Evolutionary conservation across 352 stramenopile species (phyloP), one percentile per base, ranked within the genome.

Genomic region (Globisporangium viniferum): DNA sequence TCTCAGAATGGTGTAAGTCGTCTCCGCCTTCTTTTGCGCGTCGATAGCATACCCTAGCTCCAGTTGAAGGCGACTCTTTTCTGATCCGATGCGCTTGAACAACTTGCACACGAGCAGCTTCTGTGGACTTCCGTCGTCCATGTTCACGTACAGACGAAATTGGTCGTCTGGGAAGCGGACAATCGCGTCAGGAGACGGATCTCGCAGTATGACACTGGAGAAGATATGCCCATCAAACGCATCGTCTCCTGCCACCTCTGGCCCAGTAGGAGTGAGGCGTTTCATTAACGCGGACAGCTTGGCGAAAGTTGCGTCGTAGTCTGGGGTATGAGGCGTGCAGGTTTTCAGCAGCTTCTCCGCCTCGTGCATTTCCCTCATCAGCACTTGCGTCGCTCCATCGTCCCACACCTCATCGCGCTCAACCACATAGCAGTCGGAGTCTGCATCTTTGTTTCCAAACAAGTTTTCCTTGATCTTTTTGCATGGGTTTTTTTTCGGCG

Each of bases 41-140:
- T 74, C 62, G 5, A 54, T 8, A 1, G 67, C 67, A 18, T 55
- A 66, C 18, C 70, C 48, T 2, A 72, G 62, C 27, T 79, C 51
- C 8, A 84, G 36, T 33, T 72, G 53, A 3, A 75, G 36, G 3
- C 66, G 58, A 53, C 75, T 79, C 4, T 64, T 69, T 5, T 69
- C 59, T 0, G 74, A 82, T 20, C 74, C 79, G 31, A 84, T 74
- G 5, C 76, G 71, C 69, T 88, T 88, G 69, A 86, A 86, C 20
- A 88, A 22, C 41, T 84, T 86, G 57, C 77, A 84, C 9, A 82
- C 73, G 8, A 88, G 62, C 9, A 78, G 71, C 31, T 81, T 72
- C 41, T 48, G 6, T n/a, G 53, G 24, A 33, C 22, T 62, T 0
- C 29, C 58, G 3, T 69, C 27, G 3, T 76, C 62, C 4, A 73